Base-by-base conservation (phyloP, 495 filamentous ascomycete genomes). In the Penicillium waksmanii region DNA sequence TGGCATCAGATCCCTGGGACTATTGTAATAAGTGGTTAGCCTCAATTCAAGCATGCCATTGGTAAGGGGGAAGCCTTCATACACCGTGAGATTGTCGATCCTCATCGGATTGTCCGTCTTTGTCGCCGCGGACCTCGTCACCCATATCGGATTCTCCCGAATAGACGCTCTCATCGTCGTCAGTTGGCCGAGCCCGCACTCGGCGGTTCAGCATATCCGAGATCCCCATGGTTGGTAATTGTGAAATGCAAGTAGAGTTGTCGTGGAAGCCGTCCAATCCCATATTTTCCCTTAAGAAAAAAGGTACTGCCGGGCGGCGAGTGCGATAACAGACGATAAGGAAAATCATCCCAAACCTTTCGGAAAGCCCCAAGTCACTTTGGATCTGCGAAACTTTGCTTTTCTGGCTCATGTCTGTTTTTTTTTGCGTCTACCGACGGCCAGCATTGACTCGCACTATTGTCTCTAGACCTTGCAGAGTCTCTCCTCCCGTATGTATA, bases 161-260 rank as follows among this genome's bases (percentile, higher is more conserved):
- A 47, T 70, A 72, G 3, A 58, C 54, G 6, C 46, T 48, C 15
- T 84, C 83, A 25, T 83, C 76, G 3, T 88, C 85, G 0, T 83
- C 82, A 53, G 83, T 85, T 35, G 78, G 79, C 34, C 81, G 74
- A 0, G 84, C 82, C 42, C 81, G 81, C 35, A 89, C 83, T 44
- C 87, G 79, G 56, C 86, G 78, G 63, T 88, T 81, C 9, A 90
- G 69, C 27, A 71, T 74, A 56, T 77, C 74, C n/a, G 73, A 66
- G 56, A 80, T 76, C 23, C 73, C 73, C 82, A 83, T 83, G 17
- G 27, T 31, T 9, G 27, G 27, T 31, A 31, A 31, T 48, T 65
- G 17, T 19, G 13, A 34, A 21, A 46, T 55, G 52, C 23, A 11
- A 17, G 19, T 27, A 33, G 33, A 33, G 23, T 23, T 23, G 23